Evolutionary conservation across 352 stramenopile species (phyloP).

Genomic region (Globisporangium polare): DNA sequence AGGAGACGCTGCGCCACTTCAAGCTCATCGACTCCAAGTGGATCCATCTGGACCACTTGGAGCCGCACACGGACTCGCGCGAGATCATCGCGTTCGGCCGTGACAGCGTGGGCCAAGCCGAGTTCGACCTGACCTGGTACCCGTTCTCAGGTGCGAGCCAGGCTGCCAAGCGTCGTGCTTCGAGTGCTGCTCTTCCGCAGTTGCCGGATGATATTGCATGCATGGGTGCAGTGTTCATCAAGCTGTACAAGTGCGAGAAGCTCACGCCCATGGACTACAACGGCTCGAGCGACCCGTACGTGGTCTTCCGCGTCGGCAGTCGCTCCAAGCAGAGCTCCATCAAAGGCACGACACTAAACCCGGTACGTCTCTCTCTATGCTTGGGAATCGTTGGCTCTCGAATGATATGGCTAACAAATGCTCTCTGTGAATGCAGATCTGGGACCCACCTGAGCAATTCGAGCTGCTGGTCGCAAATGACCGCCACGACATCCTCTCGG

Average conservation of each 20-base stretch:
- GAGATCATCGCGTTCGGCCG: slow-evolving; percentile 35
- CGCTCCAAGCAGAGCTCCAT: slow-evolving; percentile 34
- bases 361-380: slow-evolving; percentile 18
- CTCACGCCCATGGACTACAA: slow-evolving; percentile 39
- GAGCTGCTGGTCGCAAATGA: slow-evolving; percentile 35
- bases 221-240: slow-evolving; percentile 41
- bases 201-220: slow-evolving; percentile 33
- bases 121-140: slow-evolving; percentile 43
- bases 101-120: slow-evolving; percentile 27
- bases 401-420: background rate
- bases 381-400: background rate
- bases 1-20: slow-evolving; percentile 28
- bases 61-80: slow-evolving; percentile 22
- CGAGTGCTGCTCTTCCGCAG: background rate
- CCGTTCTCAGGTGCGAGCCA: slow-evolving; percentile 22
- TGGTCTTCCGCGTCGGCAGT: slow-evolving; percentile 35
- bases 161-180: slow-evolving; percentile 1
- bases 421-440: slow-evolving; percentile 26
- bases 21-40: slow-evolving; percentile 38
- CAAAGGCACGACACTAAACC: slow-evolving; percentile 35
- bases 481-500: slow-evolving; percentile 32
- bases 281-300: slow-evolving; percentile 42
- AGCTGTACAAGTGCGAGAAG: slow-evolving; percentile 34
- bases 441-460: slow-evolving; percentile 42
- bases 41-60: slow-evolving; percentile 40